phyloP scores from a whole-genome alignment of 2,329 filamentous ascomycete species.

The Colletotrichum sp. region DNA sequence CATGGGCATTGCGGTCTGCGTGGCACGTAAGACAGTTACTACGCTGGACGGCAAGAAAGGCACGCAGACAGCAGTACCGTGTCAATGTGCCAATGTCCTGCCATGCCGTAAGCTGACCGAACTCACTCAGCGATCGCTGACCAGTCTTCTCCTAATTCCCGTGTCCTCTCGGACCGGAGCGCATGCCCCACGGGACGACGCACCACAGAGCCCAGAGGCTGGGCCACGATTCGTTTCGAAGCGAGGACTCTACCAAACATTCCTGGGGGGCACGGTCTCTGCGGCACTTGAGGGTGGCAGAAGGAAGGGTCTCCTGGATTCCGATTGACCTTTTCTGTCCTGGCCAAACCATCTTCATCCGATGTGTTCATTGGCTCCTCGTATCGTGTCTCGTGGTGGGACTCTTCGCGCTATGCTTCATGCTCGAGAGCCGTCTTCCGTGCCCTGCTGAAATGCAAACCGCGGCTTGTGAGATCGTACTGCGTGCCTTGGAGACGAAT shows the following conservation, averaged over 20 bases:
- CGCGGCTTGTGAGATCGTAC: neutral
- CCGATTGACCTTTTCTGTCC: neutral
- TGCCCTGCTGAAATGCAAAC: neutral
- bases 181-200: neutral
- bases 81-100: neutral
- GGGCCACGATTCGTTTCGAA: slow-evolving; percentile 6
- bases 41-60: neutral
- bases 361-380: neutral
- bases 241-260: slow-evolving; percentile 9
- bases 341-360: neutral
- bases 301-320: neutral
- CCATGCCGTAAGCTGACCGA: neutral
- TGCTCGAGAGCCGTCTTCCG: neutral
- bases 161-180: neutral
- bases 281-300: neutral
- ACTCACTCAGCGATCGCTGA: neutral
- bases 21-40: neutral
- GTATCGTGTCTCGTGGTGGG: neutral
- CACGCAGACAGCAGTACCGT: neutral
- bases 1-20: neutral
- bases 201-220: neutral
- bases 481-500: neutral
- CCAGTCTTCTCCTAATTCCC: neutral
- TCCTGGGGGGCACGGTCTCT: neutral
- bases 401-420: slow-evolving; percentile 2